A percentile compares a stretch with the other conserved stretches of the same genome.
Conservation (phyloP, 495 filamentous ascomycete genomes). For the Daldinia concentrica region DNA sequence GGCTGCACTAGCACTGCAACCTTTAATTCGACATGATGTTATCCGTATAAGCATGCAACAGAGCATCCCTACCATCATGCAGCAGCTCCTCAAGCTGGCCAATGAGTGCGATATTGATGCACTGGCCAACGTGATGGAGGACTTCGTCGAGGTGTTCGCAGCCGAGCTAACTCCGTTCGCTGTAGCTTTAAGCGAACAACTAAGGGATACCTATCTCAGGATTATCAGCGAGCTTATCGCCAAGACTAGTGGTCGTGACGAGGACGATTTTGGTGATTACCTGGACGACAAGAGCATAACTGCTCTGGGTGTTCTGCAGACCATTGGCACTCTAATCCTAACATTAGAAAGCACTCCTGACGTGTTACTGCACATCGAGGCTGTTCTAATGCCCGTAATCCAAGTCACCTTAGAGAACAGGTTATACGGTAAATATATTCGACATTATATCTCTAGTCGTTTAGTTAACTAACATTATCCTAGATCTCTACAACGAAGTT, state of each 20-base stretch:
- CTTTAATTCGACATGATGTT: slow-evolving; percentile 92
- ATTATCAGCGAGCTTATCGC: slow-evolving; percentile 93
- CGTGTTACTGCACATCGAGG: slow-evolving; percentile 91
- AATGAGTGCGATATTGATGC: slow-evolving; percentile 96
- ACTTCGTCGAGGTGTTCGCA: slow-evolving; percentile 98
- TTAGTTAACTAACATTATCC: slow-evolving; percentile 38
- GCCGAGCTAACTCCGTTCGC: slow-evolving; percentile 95
- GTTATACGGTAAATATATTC: slow-evolving; percentile 70
- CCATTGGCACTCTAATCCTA: slow-evolving; percentile 95
- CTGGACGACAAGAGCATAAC: slow-evolving; percentile 99
- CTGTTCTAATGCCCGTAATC: slow-evolving; percentile 96
- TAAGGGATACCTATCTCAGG: slow-evolving; percentile 94
- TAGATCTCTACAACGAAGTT: slow-evolving; percentile 94
- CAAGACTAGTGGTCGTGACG: slow-evolving; percentile 75
- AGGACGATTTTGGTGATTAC: slow-evolving; percentile 86
- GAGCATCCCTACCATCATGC: slow-evolving; percentile 99
- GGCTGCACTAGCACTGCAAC: slow-evolving; percentile 92
- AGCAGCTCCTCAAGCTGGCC: slow-evolving; percentile 93
- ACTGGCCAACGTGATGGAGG: slow-evolving; percentile 98
- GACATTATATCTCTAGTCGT: not conserved
- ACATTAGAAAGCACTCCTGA: slow-evolving; percentile 97
- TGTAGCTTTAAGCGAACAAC: slow-evolving; percentile 95
- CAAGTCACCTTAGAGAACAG: slow-evolving; percentile 96
- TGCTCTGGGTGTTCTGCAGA: slow-evolving; percentile 94
- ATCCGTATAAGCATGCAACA: slow-evolving; percentile 95